These are phyloP conservation scores for Diaporthe sp. DNA, from an alignment of 2,329 filamentous ascomycete species.

Conservation along the genomic window DNA sequence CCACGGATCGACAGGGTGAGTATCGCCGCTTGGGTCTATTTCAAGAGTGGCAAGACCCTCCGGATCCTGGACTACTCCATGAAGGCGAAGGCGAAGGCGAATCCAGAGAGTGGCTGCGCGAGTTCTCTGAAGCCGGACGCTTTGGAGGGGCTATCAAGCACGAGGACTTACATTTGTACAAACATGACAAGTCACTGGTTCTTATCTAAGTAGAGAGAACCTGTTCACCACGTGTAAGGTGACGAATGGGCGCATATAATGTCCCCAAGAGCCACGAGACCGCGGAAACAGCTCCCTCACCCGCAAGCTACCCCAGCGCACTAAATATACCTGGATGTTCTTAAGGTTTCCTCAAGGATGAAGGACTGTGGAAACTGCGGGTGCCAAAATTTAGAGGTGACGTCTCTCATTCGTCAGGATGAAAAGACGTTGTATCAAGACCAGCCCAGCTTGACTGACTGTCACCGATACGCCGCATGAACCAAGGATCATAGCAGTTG, in stretches of 20 bases:
- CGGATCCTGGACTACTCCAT: not conserved
- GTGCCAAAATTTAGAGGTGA: not conserved
- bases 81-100: slow-evolving; percentile 2
- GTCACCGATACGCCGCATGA: too few species aligned
- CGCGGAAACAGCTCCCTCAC: not conserved
- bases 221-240: not conserved
- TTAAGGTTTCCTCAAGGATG: not conserved
- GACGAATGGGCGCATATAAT: not conserved
- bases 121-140: not conserved
- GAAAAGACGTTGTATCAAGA: not conserved
- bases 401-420: not conserved
- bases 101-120: not conserved
- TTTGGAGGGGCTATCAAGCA: not conserved
- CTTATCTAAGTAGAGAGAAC: not conserved
- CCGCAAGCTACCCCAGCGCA: not conserved
- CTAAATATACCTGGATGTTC: too few species aligned
- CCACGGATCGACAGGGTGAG: not conserved
- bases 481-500: not conserved
- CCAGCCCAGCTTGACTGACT: not conserved
- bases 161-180: not conserved
- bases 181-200: not conserved
- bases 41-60: not conserved
- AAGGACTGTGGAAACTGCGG: not conserved
- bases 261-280: not conserved
- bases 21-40: not conserved